These are phyloP conservation scores for Mortierella alpina DNA, from an alignment of 192 early-diverging fungal genomes.

Conservation along the genomic window DNA sequence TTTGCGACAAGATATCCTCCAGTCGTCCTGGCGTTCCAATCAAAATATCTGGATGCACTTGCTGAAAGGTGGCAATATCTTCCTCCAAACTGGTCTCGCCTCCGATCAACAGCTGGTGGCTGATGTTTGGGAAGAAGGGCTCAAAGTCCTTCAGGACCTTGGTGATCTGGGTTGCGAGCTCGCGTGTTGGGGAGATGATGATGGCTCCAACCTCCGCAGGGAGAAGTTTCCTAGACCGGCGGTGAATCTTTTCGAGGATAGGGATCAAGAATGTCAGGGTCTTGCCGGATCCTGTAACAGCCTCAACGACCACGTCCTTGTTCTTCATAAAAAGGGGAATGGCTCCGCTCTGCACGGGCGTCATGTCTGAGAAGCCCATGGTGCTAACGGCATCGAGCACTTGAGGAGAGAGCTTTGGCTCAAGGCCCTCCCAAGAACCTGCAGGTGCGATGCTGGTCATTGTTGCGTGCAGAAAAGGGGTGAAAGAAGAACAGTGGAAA, in stretches of 20 bases:
- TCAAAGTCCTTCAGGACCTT: conserved; percentile 77
- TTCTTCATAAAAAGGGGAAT: conserved; percentile 93
- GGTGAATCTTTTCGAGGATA: conserved; percentile 86
- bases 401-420: conserved; percentile 65
- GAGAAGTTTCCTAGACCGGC: conserved; percentile 66
- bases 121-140: conserved; percentile 42
- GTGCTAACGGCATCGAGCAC: conserved; percentile 67
- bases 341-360: conserved; percentile 91
- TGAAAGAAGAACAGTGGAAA: background rate
- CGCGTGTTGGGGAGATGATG: conserved; percentile 90
- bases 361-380: conserved; percentile 89
- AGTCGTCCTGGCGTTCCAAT: conserved; percentile 93
- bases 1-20: conserved; percentile 76
- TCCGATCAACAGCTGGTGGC: conserved; percentile 78
- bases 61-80: conserved; percentile 71
- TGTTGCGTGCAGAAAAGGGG: background rate
- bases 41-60: conserved; percentile 81
- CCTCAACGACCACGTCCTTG: conserved; percentile 98
- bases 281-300: conserved; percentile 97
- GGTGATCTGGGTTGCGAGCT: conserved; percentile 90
- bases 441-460: conserved; percentile 61
- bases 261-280: conserved; percentile 94
- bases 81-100: conserved; percentile 70
- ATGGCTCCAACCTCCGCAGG: conserved; percentile 88
- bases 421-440: conserved; percentile 70